A percentile compares a stretch with the other conserved stretches of the same genome.
These are phyloP conservation scores for Trichoderma polysporum DNA, from an alignment of 2,329 filamentous ascomycete genomes.

Conservation along the genomic window DNA sequence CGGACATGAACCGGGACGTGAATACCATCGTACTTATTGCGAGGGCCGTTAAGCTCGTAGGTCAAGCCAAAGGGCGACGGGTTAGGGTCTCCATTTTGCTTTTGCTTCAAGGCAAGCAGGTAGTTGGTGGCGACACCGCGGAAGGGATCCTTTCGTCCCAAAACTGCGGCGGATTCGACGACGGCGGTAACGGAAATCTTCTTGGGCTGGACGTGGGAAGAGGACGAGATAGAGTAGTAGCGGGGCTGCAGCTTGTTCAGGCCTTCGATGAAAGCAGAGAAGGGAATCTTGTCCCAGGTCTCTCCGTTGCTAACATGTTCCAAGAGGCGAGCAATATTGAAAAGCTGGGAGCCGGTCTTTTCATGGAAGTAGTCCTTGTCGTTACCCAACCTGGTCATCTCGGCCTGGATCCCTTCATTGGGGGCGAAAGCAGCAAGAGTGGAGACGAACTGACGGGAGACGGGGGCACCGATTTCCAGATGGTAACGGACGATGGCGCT, in stretches of 20 bases:
- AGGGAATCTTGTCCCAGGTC: constrained; percentile 82
- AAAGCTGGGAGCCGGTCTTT: constrained; percentile 75
- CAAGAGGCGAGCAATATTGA: constrained; percentile 87
- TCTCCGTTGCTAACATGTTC: constrained; percentile 69
- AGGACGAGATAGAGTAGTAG: constrained; percentile 99
- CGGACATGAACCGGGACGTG: constrained; percentile 94
- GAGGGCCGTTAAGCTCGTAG: constrained; percentile 83
- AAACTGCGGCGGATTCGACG: constrained; percentile 78
- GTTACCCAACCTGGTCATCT: constrained; percentile 82
- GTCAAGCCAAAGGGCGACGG: constrained; percentile 81
- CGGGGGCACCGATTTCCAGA: constrained; percentile 91
- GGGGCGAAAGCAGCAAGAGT: constrained; percentile 87
- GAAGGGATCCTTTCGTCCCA: constrained; percentile 75
- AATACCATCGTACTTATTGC: constrained; percentile 96
- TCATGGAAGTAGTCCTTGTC: constrained; percentile 96
- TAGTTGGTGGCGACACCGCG: constrained; percentile 98
- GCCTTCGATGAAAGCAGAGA: constrained; percentile 92
- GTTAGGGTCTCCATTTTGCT: constrained; percentile 84
- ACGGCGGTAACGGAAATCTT: constrained; percentile 95
- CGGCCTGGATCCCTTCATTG: constrained; percentile 77
- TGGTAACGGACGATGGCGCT: constrained; percentile 93
- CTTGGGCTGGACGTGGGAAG: constrained; percentile 88
- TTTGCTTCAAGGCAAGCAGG: constrained; percentile 89
- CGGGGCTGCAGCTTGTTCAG: constrained; percentile 93
- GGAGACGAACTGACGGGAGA: constrained; percentile 92